Conservation (phyloP, 306 rosid genomes). For the Quillaja saponaria region DNA sequence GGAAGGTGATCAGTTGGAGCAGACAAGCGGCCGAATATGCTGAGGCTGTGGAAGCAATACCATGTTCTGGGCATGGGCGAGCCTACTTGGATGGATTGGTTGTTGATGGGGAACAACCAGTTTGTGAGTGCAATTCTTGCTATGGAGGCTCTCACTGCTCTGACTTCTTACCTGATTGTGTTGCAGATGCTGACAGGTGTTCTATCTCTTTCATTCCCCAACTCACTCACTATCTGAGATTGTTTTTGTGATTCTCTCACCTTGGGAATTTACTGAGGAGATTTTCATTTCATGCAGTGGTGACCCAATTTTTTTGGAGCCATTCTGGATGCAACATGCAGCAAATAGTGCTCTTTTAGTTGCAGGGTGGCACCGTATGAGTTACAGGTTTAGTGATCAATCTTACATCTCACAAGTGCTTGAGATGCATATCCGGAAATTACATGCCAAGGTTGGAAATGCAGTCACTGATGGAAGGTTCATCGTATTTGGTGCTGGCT, state of each 20-base stretch:
- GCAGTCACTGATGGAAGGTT: constrained; percentile 41
- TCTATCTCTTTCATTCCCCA: background rate
- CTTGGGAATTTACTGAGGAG: too few relatives aligned
- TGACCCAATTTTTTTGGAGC: constrained; percentile 41
- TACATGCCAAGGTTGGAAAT: constrained; percentile 21
- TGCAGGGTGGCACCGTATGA: constrained; percentile 46
- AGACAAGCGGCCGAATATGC: constrained; percentile 47
- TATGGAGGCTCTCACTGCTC: constrained; percentile 48
- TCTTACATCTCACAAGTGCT: constrained; percentile 30
- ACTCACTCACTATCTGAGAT: too few relatives aligned
- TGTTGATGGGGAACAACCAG: constrained; percentile 35
- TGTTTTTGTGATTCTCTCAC: too few relatives aligned
- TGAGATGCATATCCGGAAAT: constrained; percentile 1
- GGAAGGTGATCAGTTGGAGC: too few relatives aligned
- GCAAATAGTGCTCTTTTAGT: constrained; percentile 33
- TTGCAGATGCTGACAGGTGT: constrained; percentile 43
- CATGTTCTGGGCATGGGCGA: constrained; percentile 62
- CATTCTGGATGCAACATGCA: constrained; percentile 42
- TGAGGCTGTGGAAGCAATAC: constrained; percentile 43
- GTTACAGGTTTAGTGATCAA: constrained; percentile 3
- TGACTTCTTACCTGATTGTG: constrained; percentile 24
- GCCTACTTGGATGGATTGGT: constrained; percentile 53
- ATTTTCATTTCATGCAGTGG: constrained; percentile 24
- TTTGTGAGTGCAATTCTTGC: constrained; percentile 58
- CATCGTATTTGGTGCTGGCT: constrained; percentile 48